Evolutionary conservation across 177 flowering plant genomes (phyloP).

Genomic region (Vitis hybrid): DNA sequence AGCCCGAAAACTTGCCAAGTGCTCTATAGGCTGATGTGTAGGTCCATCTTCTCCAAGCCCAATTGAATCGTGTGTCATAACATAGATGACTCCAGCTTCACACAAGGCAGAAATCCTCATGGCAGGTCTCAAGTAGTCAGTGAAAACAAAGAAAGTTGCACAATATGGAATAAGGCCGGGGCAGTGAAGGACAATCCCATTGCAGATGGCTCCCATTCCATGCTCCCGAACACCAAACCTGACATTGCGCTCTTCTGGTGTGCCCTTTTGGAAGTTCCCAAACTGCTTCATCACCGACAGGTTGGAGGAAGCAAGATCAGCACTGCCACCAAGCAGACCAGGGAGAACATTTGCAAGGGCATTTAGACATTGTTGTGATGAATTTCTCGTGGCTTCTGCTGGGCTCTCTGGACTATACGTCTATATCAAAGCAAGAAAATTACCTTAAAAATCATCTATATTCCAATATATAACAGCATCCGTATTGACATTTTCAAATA

Average conservation of each 20-base stretch:
- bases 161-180: slow-evolving; percentile 94
- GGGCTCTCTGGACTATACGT: slow-evolving; percentile 90
- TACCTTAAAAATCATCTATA: not conserved
- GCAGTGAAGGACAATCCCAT: slow-evolving; percentile 89
- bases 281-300: slow-evolving; percentile 90
- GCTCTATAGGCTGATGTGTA: slow-evolving; percentile 98
- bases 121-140: slow-evolving; percentile 98
- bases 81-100: slow-evolving; percentile 87
- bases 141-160: slow-evolving; percentile 98
- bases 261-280: slow-evolving; percentile 89
- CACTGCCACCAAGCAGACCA: slow-evolving; percentile 96
- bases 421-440: slow-evolving; percentile 34
- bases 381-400: slow-evolving; percentile 89
- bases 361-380: slow-evolving; percentile 76
- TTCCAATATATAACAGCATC: not conserved
- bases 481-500: not conserved
- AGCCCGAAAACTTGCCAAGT: slow-evolving; percentile 95
- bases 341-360: slow-evolving; percentile 90
- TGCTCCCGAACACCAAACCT: slow-evolving; percentile 97
- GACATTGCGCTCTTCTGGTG: slow-evolving; percentile 91
- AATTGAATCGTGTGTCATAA: slow-evolving; percentile 98
- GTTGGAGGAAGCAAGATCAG: slow-evolving; percentile 98
- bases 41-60: slow-evolving; percentile 99
- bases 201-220: slow-evolving; percentile 95
- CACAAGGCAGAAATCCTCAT: slow-evolving; percentile 85